Evolutionary conservation across 495 filamentous ascomycete species (phyloP), one percentile per base, ranked within the genome.

Genomic region (Penicillium bovifimosum): DNA sequence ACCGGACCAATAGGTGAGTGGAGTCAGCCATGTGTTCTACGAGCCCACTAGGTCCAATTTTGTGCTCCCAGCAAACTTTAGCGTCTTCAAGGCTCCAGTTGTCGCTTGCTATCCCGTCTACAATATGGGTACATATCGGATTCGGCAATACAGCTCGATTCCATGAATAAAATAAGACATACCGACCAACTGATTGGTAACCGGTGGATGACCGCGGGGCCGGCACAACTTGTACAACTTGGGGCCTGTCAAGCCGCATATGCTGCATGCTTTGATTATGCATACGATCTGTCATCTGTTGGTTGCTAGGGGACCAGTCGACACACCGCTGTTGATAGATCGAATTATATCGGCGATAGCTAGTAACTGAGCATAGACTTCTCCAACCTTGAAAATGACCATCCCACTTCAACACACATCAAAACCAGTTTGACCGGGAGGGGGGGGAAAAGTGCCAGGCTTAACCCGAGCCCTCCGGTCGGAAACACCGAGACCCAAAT

Each of bases 401-500:
- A 24, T 24, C 20, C 20, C 2, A 24, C 20, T n/a, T n/a, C 20
- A 24, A 24, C 20, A 24, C 20, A 24, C 20, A 24, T 24, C 20
- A 9, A 8, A 34, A 24, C 32, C 13, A 17, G 29, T 26, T 26
- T 24, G 2, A 45, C 42, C 44, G 41, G 6, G 41, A 16, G 9
- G 6, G n/a, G 9, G 2, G 13, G 6, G 24, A 27, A 29, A 43
- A 6, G 6, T 2, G 6, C 2, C 14, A 9, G 6, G n/a, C n/a
- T 33, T 33, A 34, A 54, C 26, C 54, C 50, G 53, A 48, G 46
- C 43, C 51, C 41, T 50, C 52, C 58, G 59, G 42, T 20, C 50
- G 52, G 53, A 53, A 62, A 63, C 55, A 56, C 56, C 56, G 54
- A 54, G 50, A 58, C 59, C 63, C 60, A 56, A 66, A 66, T 59